Evolutionary conservation across 768 basidiomycete genomes (phyloP), one percentile per base, ranked within the genome.

Genomic region (Suillus lakei): DNA sequence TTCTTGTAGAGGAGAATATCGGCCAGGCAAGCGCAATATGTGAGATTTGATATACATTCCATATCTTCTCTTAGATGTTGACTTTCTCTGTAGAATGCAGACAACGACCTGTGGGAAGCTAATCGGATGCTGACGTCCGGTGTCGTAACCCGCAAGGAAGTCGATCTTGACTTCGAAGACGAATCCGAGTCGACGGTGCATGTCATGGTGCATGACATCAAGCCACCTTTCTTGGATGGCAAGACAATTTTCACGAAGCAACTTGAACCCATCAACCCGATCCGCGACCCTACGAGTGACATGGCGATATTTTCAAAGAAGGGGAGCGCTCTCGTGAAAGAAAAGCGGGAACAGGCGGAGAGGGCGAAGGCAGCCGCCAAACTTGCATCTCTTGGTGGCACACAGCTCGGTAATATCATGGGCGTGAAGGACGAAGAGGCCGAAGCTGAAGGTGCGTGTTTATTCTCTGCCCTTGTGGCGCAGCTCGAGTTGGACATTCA

Each of bases 41-140:
- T 96, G 70, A 71, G 92, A 5, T 1, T 5, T 18, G 21, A 39
- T 30, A 18, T 30, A 5, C 7, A 30, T 23, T 26, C 41, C 51
- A 41, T 62, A 18, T 50, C 43, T 30, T 46, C 64, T 50, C 66
- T 76, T 50, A 72, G 16, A 28, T 39, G 5, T 71, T 74, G 34
- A 71, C 39, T 10, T 68, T 50, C 7, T 23, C 9, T 65, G 5
- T 73, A 96, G 93, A 98, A 99, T 71, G 95, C 95, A 28, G 98
- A 99, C 77, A 99, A 98, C 72, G 98, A 99, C 72, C 81, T 97
- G 13, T 99, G 98, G 98, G 98, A 99, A 81, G 93, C 93, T 9
- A 99, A 99, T 74, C 93, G 97, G 73, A 96, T 99, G 92, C 83
- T 95, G 12, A 95, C 94, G 0, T 99, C 98, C 3, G 98, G 98